These are phyloP conservation scores for Miscanthus lutarioriparius DNA, from an alignment of 176 grass and related monocot genomes.

Conservation along the genomic window DNA sequence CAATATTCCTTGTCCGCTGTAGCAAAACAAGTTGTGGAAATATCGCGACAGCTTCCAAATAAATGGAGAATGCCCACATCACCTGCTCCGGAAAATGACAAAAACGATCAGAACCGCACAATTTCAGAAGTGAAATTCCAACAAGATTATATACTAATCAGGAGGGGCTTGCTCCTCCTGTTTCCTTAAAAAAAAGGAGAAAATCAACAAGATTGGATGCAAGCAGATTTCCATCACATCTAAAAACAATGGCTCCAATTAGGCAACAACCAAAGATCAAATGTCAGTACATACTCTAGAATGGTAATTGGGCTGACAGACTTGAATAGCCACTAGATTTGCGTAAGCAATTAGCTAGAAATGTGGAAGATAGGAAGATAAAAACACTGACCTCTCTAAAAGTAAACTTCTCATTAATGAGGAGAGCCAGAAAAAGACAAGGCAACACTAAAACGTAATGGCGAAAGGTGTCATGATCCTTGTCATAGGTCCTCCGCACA, in stretches of 20 bases:
- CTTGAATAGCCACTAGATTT: neutral
- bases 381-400: constrained; percentile 72
- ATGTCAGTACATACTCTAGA: neutral
- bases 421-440: constrained; percentile 70
- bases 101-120: constrained; percentile 13
- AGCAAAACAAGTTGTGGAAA: constrained; percentile 92
- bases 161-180: neutral
- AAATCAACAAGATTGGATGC: neutral
- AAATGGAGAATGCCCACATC: constrained; percentile 96
- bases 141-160: neutral
- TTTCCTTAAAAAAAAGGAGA: neutral
- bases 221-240: neutral
- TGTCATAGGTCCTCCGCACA: constrained; percentile 90
- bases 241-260: constrained; percentile 12
- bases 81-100: constrained; percentile 48
- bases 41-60: constrained; percentile 94
- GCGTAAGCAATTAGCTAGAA: neutral
- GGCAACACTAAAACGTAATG: constrained; percentile 75
- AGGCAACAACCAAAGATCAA: constrained; percentile 3
- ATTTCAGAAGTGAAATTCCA: constrained; percentile 9
- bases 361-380: neutral
- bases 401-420: constrained; percentile 85
- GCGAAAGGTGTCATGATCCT: constrained; percentile 87
- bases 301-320: neutral
- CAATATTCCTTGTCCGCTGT: constrained; percentile 87